These are phyloP conservation scores for Coniochaeta sp. DNA, from an alignment of 2,329 filamentous ascomycete genomes.

Conservation along the genomic window DNA sequence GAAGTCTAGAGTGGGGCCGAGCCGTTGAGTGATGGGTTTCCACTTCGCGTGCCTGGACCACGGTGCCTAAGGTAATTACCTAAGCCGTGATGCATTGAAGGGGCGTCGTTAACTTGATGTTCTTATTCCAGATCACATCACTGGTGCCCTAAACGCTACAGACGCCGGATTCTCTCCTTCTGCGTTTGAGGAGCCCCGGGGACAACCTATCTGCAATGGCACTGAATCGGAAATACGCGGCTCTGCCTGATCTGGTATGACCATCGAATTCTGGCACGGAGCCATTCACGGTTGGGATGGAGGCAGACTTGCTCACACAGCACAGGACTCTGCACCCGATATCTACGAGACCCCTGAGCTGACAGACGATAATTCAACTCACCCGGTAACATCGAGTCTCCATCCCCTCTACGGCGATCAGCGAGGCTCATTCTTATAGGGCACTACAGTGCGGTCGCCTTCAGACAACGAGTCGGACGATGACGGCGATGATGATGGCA, in stretches of 20 bases:
- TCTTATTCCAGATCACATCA: background rate
- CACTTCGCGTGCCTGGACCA: too few relatives aligned
- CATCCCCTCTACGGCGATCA: background rate
- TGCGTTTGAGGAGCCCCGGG: background rate
- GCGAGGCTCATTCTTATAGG: slow-evolving; percentile 29
- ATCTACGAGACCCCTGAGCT: slow-evolving; percentile 95
- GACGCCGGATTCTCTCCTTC: background rate
- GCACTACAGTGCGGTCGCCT: slow-evolving; percentile 45
- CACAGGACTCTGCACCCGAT: slow-evolving; percentile 81
- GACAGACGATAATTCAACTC: slow-evolving; percentile 80
- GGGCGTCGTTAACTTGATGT: background rate
- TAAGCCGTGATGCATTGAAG: background rate
- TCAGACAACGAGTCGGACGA: slow-evolving; percentile 57
- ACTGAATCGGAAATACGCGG: slow-evolving; percentile 74
- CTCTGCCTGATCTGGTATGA: slow-evolving; percentile 67
- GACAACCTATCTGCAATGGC: slow-evolving; percentile 44
- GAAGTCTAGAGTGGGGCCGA: too few relatives aligned
- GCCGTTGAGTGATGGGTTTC: too few relatives aligned
- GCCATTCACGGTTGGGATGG: background rate
- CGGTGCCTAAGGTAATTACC: background rate
- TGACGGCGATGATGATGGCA: slow-evolving; percentile 56
- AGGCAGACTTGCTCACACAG: background rate
- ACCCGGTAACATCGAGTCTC: slow-evolving; percentile 47
- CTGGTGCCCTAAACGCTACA: background rate
- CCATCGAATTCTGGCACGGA: slow-evolving; percentile 5